Base-by-base conservation (phyloP, 495 filamentous ascomycete species). In the Xylaria palmicola region DNA sequence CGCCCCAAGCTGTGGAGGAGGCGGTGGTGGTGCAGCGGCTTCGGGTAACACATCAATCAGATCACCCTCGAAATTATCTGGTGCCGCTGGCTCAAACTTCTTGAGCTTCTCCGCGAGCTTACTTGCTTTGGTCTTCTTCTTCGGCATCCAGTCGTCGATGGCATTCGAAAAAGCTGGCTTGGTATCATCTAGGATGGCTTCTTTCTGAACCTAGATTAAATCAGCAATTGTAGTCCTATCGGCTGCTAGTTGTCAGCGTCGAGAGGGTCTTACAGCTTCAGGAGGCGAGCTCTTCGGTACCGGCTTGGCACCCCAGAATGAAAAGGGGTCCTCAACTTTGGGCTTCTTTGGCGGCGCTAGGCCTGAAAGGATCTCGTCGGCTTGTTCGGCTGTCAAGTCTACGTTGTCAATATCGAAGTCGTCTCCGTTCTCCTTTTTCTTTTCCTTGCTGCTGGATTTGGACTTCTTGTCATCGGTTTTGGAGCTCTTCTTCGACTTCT, bases 31-130 rank as follows among this genome's bases (percentile, higher is more conserved):
- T 43, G 71, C 69, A 37, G 69, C 63, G 9, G 22, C 56, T 41
- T 59, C 69, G 50, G 64, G 58, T 19, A 64, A 48, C 43, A 63
- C 64, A 29, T 65, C 54, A 51, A 71, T 65, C 37, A 68, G 37
- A 34, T 68, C 67, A 51, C 3, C 47, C n/a, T 73, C 64, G 27
- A 65, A 56, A 48, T 72, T 68, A 45, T 68, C 62, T 30, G 71
- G 58, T 62, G 77, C 68, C 51, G 68, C 60, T 43, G 75, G 65
- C 71, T 84, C 79, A 65, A 83, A 85, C 34, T 82, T 77, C 67
- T 74, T 78, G 36, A 83, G 72, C 56, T 75, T 75, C 44, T 83
- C 78, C 43, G 80, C 75, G 70, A 85, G 76, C 68, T 80, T 85
- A 51, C 76, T 72, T 45, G 71, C 68, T 69, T 79, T 82, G 61